Evolutionary conservation across 441 rosid genomes (phyloP), one percentile per base, ranked within the genome.

Genomic region (Bruguiera hainesii): DNA sequence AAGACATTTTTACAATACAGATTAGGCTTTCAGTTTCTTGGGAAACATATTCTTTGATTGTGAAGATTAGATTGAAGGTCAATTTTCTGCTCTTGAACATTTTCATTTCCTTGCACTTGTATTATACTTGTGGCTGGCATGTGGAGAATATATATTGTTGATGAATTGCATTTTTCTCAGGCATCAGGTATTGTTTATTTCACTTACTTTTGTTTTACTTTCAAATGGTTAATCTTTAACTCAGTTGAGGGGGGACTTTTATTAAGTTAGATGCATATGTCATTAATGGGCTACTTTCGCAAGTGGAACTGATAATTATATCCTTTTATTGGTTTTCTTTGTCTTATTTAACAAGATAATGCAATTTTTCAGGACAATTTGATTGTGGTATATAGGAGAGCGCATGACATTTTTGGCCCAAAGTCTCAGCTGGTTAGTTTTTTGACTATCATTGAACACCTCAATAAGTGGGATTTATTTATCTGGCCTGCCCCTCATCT

Each of bases 51-150:
- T 76, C 90, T 10, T 71, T 95, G 82, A 81, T 85, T 53, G 95
- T 90, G 64, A 95, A 84, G 80, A 88, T 95, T 66, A 82, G 83
- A 79, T 87, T 84, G 78, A 86, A 90, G 88, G 98, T 92, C 61
- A 61, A 35, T 61, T 76, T 49, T 53, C 59, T 56, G 63, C 60
- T 16, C 30, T 57, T 16, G 28, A 60, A n/a, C 57, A 23, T 69
- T 49, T 6, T 68, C 11, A 55, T 25, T 51, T 30, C 16, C 15
- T 42, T 60, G 48, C 13, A 5, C 15, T 60, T 39, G 10, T 39
- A 37, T 5, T 46, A 21, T 63, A 42, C 18, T 39, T 39, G 13
- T 30, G 21, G 29, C 15, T 56, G 58, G 4, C 19, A 13, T 50
- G 26, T 52, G 10, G 66, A 60, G 46, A 60, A 31, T 30, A 51